Evolutionary conservation across 1,139 yeast genomes (phyloP).

Genomic region (Blastobotrys illinoisensis): DNA sequence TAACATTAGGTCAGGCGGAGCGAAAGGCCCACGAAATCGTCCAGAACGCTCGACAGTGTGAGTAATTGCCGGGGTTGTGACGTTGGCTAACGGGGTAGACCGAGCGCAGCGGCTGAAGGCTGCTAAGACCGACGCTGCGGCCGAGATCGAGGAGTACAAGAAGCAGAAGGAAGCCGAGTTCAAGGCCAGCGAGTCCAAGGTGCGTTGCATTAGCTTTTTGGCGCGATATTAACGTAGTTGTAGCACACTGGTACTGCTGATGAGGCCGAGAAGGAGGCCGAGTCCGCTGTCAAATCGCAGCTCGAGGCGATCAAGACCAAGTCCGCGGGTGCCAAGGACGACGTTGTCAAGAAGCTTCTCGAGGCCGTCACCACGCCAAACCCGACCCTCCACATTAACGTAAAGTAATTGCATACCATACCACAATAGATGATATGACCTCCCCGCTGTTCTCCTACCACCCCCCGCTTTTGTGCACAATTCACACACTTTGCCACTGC

Average conservation of each 20-base stretch:
- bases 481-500: too few species aligned
- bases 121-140: conserved; percentile 88
- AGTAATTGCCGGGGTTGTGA: conserved; percentile 20
- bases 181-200: conserved; percentile 51
- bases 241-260: conserved; percentile 61
- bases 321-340: conserved; percentile 56
- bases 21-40: conserved; percentile 95
- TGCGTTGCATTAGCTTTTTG: conserved; percentile 10
- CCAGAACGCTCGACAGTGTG: conserved; percentile 76
- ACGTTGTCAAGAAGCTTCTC: conserved; percentile 69
- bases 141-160: conserved; percentile 85
- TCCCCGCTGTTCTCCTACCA: too few species aligned
- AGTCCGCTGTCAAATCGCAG: conserved; percentile 37
- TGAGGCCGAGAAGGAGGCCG: conserved; percentile 68
- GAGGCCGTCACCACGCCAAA: conserved; percentile 75
- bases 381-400: conserved; percentile 80
- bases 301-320: conserved; percentile 57
- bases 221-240: neutral
- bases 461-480: too few species aligned
- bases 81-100: conserved; percentile 31
- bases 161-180: conserved; percentile 78
- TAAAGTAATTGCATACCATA: conserved; percentile 26
- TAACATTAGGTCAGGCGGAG: conserved; percentile 53
- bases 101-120: conserved; percentile 88
- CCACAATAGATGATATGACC: too few species aligned